Evolutionary conservation across 805 yeast genomes (phyloP).

Genomic region (Candida multigemmis): DNA sequence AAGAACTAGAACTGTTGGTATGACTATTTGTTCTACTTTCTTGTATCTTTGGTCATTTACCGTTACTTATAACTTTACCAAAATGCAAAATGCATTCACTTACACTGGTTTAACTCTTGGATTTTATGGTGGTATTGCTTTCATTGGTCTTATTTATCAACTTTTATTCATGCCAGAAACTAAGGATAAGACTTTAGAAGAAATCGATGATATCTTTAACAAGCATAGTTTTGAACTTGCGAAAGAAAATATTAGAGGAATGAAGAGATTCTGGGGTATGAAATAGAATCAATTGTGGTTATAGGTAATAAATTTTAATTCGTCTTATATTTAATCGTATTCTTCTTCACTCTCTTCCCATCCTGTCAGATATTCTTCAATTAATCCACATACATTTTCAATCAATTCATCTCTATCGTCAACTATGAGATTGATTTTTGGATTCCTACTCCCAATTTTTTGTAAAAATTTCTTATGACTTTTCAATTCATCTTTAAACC

Average conservation of each 20-base stretch:
- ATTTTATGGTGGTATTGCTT: conserved; percentile 61
- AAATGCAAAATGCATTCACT: conserved; percentile 49
- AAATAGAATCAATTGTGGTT: too few relatives aligned
- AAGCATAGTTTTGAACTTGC: conserved; percentile 34
- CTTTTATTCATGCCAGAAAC: conserved; percentile 60
- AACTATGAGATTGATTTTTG: too few relatives aligned
- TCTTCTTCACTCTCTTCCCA: too few relatives aligned
- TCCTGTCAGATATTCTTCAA: too few relatives aligned
- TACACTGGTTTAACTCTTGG: conserved; percentile 56
- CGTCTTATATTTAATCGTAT: too few relatives aligned
- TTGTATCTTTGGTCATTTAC: conserved; percentile 56
- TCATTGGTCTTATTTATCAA: conserved; percentile 46
- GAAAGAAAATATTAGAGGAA: conserved; percentile 21
- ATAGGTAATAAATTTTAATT: too few relatives aligned
- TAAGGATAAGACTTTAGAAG: conserved; percentile 63
- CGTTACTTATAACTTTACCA: conserved; percentile 54
- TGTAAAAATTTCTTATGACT: too few relatives aligned
- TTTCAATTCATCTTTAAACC: too few relatives aligned
- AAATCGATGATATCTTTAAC: conserved; percentile 55
- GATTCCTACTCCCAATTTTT: too few relatives aligned
- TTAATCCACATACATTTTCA: too few relatives aligned
- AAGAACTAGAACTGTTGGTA: conserved; percentile 53
- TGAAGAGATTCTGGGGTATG: conserved; percentile 10
- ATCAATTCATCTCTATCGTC: too few relatives aligned
- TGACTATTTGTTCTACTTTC: conserved; percentile 49